Conservation (phyloP, 352 stramenopile genomes). For the Globisporangium emineosum region DNA sequence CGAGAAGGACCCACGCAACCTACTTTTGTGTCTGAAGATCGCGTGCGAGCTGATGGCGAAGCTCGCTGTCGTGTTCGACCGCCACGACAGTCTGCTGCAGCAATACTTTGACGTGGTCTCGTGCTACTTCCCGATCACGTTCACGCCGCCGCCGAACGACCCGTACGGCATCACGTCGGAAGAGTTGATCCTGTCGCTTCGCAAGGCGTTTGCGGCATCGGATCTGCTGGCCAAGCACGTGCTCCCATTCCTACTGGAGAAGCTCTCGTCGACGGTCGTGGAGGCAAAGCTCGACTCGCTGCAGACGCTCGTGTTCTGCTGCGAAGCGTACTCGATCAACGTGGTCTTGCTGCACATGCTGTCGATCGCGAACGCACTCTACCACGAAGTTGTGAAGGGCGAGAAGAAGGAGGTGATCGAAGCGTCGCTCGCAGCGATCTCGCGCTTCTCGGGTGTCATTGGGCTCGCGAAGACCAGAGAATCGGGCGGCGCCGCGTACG, state of each 20-base stretch:
- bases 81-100: slow-evolving; percentile 62
- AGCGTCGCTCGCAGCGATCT: slow-evolving; percentile 56
- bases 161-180: slow-evolving; percentile 90
- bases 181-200: slow-evolving; percentile 75
- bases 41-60: slow-evolving; percentile 53
- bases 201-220: slow-evolving; percentile 72
- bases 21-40: slow-evolving; percentile 78
- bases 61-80: slow-evolving; percentile 60
- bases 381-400: slow-evolving; percentile 82
- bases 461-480: slow-evolving; percentile 57
- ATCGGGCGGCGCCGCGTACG: slow-evolving; percentile 55
- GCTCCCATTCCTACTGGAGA: slow-evolving; percentile 87
- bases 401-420: slow-evolving; percentile 82
- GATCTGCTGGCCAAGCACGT: slow-evolving; percentile 77
- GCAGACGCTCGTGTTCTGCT: slow-evolving; percentile 82
- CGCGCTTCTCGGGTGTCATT: slow-evolving; percentile 58
- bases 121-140: slow-evolving; percentile 92
- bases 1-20: slow-evolving; percentile 88
- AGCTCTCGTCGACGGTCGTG: slow-evolving; percentile 70
- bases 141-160: slow-evolving; percentile 88
- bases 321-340: slow-evolving; percentile 76
- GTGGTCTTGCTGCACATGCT: slow-evolving; percentile 73
- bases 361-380: slow-evolving; percentile 59
- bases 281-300: slow-evolving; percentile 82
- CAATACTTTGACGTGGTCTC: slow-evolving; percentile 90